Conservation (phyloP, 2,329 filamentous ascomycete genomes). For the Fusarium drepaniforme region DNA sequence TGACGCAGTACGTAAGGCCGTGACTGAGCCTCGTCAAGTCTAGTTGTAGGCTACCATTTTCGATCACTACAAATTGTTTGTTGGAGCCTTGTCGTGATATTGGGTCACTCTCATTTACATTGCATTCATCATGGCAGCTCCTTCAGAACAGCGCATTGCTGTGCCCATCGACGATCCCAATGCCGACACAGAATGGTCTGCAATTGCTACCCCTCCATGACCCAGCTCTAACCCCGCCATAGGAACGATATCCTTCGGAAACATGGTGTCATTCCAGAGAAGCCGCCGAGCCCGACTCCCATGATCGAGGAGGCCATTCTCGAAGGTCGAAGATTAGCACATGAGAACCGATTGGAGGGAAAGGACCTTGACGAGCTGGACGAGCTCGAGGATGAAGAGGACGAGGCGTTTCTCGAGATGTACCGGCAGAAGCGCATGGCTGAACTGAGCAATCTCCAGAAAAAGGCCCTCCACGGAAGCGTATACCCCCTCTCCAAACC, state of each 20-base stretch:
- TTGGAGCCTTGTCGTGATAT: neutral
- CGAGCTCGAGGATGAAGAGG: constrained; percentile 94
- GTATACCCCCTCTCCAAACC: constrained; percentile 96
- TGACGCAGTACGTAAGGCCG: constrained; percentile 36
- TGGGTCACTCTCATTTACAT: neutral
- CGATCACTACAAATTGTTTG: constrained; percentile 12
- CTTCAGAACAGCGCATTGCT: constrained; percentile 72
- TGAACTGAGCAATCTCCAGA: constrained; percentile 81
- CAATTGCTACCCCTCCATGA: constrained; percentile 52
- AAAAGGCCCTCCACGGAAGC: constrained; percentile 85
- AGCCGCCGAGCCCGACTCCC: constrained; percentile 93
- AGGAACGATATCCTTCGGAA: constrained; percentile 99
- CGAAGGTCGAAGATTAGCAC: constrained; percentile 84
- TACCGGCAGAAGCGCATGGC: constrained; percentile 90
- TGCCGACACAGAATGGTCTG: constrained; percentile 95
- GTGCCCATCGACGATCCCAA: constrained; percentile 96
- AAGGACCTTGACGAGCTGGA: constrained; percentile 95
- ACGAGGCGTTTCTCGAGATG: constrained; percentile 88
- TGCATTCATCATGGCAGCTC: constrained; percentile 66
- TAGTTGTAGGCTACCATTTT: constrained; percentile 30
- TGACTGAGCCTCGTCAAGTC: constrained; percentile 13
- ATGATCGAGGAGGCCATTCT: constrained; percentile 95
- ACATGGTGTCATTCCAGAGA: constrained; percentile 97
- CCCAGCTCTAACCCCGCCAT: constrained; percentile 43
- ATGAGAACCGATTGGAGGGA: constrained; percentile 93